Evolutionary conservation across 192 early-diverging fungal genomes (phyloP).

Genomic region (Backusella tuberculispora): DNA sequence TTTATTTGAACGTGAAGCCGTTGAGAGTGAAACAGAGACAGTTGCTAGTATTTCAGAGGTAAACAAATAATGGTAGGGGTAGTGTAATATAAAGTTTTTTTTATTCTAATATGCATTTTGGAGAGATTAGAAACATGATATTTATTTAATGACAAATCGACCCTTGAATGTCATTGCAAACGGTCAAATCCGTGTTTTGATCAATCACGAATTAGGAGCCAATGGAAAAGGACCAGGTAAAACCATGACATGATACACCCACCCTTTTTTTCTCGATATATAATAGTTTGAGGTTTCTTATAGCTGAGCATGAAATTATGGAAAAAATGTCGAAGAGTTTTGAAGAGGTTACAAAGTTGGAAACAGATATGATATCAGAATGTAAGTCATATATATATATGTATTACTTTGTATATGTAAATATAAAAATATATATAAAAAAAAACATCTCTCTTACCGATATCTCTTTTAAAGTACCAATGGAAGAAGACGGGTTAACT

Average conservation of each 20-base stretch:
- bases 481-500: slow-evolving; percentile 55
- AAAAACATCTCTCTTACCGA: neutral
- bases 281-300: neutral
- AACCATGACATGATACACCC: neutral
- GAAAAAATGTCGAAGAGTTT: slow-evolving; percentile 45
- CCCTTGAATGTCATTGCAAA: slow-evolving; percentile 69
- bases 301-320: slow-evolving; percentile 36
- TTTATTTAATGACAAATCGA: slow-evolving; percentile 72
- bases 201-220: slow-evolving; percentile 45
- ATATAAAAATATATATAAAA: too few relatives aligned
- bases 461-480: slow-evolving; percentile 22
- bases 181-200: slow-evolving; percentile 54
- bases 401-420: neutral
- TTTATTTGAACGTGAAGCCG: slow-evolving; percentile 69
- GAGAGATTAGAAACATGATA: slow-evolving; percentile 47
- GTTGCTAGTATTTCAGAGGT: slow-evolving; percentile 50
- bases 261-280: neutral
- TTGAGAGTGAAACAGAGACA: slow-evolving; percentile 38
- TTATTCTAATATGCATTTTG: neutral
- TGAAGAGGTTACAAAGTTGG: slow-evolving; percentile 53
- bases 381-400: slow-evolving; percentile 29
- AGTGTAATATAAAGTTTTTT: neutral
- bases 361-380: slow-evolving; percentile 51
- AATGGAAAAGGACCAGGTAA: slow-evolving; percentile 29
- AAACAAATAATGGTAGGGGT: slow-evolving; percentile 11